Percentiles rank a stretch among this genome's conserved stretches.
These are phyloP conservation scores for Plasmodium malariae DNA, from an alignment of 169 alveolate species.

Conservation along the genomic window DNA sequence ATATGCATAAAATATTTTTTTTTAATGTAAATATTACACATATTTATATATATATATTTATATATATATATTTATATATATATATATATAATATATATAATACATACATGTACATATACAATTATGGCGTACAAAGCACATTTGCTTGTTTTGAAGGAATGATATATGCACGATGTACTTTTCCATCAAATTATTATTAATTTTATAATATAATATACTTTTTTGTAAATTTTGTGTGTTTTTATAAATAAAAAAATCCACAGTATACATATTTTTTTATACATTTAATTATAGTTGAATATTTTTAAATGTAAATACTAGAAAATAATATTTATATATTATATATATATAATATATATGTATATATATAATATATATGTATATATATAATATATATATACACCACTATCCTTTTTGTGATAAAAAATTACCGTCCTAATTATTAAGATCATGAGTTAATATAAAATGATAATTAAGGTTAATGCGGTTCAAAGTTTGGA, in stretches of 20 bases:
- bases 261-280: background rate
- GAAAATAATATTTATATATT: background rate
- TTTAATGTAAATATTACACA: background rate
- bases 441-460: conserved; percentile 69
- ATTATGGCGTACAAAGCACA: background rate
- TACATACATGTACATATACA: background rate
- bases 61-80: background rate
- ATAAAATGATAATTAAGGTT: conserved; percentile 72
- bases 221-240: background rate
- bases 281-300: background rate
- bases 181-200: background rate
- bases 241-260: background rate
- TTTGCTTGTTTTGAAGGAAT: background rate
- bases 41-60: background rate
- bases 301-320: conserved; percentile 8
- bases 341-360: background rate
- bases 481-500: conserved; percentile 67
- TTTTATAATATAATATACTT: background rate
- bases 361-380: conserved; percentile 4
- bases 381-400: conserved; percentile 8
- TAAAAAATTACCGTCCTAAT: background rate
- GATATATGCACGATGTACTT: background rate
- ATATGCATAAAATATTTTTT: conserved; percentile 19
- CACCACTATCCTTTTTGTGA: background rate
- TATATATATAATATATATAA: background rate